phyloP scores from a whole-genome alignment of 352 stramenopile genomes.

The Globisporangium orthogonon region DNA sequence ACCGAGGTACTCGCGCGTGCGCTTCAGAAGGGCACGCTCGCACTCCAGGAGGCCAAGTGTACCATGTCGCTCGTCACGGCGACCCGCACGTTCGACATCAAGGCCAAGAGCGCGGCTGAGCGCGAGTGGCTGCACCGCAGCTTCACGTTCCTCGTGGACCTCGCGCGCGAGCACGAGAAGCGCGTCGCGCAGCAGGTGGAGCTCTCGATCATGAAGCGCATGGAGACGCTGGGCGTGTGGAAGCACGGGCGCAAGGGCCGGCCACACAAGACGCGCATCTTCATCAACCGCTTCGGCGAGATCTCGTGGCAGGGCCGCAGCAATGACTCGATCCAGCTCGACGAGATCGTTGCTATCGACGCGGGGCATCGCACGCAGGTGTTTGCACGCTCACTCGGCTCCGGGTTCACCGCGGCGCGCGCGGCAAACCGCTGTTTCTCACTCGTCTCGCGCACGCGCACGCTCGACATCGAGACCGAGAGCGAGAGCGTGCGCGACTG shows the following conservation, averaged over 20 bases:
- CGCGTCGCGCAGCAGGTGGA: slow-evolving; percentile 75
- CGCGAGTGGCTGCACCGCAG: slow-evolving; percentile 75
- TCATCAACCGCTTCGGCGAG: slow-evolving; percentile 79
- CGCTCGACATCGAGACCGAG: slow-evolving; percentile 68
- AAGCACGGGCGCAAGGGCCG: slow-evolving; percentile 74
- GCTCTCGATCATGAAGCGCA: slow-evolving; percentile 80
- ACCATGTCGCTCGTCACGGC: slow-evolving; percentile 71
- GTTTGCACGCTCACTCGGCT: slow-evolving; percentile 40
- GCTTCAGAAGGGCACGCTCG: slow-evolving; percentile 61
- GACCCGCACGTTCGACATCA: slow-evolving; percentile 73
- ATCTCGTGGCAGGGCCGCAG: slow-evolving; percentile 78
- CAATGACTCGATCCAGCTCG: slow-evolving; percentile 66
- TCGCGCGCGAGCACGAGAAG: slow-evolving; percentile 68
- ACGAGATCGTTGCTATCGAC: slow-evolving; percentile 59
- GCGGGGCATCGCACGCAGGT: slow-evolving; percentile 56
- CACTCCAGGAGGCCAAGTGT: slow-evolving; percentile 50
- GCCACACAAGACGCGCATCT: slow-evolving; percentile 79
- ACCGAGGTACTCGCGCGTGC: slow-evolving; percentile 64
- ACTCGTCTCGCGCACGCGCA: slow-evolving; percentile 49
- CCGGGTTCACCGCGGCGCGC: slow-evolving; percentile 20
- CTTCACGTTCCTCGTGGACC: slow-evolving; percentile 60
- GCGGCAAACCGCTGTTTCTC: slow-evolving; percentile 57
- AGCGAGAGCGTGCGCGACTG: slow-evolving; percentile 76
- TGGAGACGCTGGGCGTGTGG: slow-evolving; percentile 62
- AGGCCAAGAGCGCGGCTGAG: slow-evolving; percentile 56